Evolutionary conservation across 352 stramenopile genomes (phyloP).

Genomic region (Globisporangium nagaii): DNA sequence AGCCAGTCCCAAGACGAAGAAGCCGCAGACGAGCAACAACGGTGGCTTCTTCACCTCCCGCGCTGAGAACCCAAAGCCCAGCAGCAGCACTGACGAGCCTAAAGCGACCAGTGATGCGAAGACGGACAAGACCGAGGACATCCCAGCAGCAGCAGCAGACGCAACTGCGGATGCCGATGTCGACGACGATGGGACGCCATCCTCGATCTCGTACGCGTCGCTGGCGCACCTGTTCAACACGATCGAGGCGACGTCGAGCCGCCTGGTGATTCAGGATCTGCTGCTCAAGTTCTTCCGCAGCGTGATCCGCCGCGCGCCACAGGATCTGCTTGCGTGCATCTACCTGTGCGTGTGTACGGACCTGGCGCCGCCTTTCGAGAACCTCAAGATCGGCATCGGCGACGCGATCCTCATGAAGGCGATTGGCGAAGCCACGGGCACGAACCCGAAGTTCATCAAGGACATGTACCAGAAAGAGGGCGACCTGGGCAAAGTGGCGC

Average conservation of each 20-base stretch:
- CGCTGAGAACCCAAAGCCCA: constrained; percentile 16
- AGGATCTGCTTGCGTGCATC: constrained; percentile 87
- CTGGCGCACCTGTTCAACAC: constrained; percentile 69
- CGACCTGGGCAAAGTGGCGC: constrained; percentile 96
- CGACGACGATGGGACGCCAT: neutral
- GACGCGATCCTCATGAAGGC: constrained; percentile 98
- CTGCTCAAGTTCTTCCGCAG: constrained; percentile 83
- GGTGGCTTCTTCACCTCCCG: constrained; percentile 29
- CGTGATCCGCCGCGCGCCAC: constrained; percentile 61
- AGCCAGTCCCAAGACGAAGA: constrained; percentile 2
- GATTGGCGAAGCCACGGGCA: constrained; percentile 92
- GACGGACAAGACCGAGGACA: constrained; percentile 11
- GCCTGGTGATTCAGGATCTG: constrained; percentile 82
- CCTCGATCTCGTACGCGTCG: constrained; percentile 40
- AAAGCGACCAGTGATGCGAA: constrained; percentile 8
- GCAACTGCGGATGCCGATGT: constrained; percentile 7
- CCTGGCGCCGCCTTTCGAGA: constrained; percentile 94
- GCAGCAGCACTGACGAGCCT: constrained; percentile 5
- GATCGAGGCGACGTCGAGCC: constrained; percentile 69
- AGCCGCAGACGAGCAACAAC: neutral
- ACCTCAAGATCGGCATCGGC: constrained; percentile 98
- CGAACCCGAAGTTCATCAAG: constrained; percentile 91
- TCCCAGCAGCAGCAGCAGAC: neutral
- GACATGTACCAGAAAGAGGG: constrained; percentile 94
- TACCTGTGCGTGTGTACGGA: constrained; percentile 90